Evolutionary conservation across 106 monocot genomes (phyloP), one percentile per base, ranked within the genome.

Genomic region (Gastrodia elata): DNA sequence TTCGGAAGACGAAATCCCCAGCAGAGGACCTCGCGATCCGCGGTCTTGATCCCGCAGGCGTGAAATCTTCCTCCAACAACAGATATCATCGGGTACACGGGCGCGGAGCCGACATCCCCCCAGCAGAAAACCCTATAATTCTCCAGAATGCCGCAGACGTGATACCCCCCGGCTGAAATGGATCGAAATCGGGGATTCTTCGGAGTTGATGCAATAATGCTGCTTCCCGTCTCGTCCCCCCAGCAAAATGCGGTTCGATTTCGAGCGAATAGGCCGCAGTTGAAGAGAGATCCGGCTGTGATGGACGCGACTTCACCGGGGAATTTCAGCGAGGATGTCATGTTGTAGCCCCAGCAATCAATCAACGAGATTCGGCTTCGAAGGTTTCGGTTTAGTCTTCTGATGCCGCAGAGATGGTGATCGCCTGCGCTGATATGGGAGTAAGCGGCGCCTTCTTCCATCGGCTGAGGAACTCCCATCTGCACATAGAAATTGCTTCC

Each of bases 271-370:
- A 99, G 82, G 16, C 80, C 98, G n/a, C 98, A 99, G 38, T 88
- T 99, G 85, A 99, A 99, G 27, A 79, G 79, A 2, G 98, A 93
- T 2, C 98, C 98, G 1, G 93, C 91, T 8, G 98, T 89, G 70
- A 99, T 78, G 0, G 87, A 70, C 2, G 69, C 46, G 15, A 93
- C 71, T 14, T 22, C 35, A 5, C 70, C 83, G 0, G 15, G 18
- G 42, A 87, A 80, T 6, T 42, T 67, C 65, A 85, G 84, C 0
- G 85, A 78, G 74, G 84, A 68, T 6, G 98, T 99, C 98, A 99
- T 99, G 84, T 99, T 99, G 40, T 99, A 99, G 5, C 98, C 98
- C 98, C 98, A 99, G 80, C 98, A 99, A 71, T 99, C 98, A 5
- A 99, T 80, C 8, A 82, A 20, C 3, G 85, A 84, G 24, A 10